These are phyloP conservation scores for Diutina siamensis DNA, from an alignment of 1,139 yeast genomes.

Conservation along the genomic window DNA sequence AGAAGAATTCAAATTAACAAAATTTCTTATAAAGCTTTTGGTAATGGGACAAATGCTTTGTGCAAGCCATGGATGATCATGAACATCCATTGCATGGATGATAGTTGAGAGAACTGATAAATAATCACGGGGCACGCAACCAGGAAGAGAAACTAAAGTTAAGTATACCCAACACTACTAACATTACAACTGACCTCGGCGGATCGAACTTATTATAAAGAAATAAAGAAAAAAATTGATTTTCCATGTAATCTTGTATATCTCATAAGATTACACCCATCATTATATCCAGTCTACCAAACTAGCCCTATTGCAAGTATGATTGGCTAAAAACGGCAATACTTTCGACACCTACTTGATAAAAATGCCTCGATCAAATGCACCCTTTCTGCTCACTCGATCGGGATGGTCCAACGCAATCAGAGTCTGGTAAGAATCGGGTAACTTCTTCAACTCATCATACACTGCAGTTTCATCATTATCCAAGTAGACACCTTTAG, in stretches of 20 bases:
- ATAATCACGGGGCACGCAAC: background rate
- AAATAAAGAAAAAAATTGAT: no score
- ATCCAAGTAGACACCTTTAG: constrained; percentile 35
- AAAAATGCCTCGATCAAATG: constrained; percentile 22
- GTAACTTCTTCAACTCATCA: constrained; percentile 39
- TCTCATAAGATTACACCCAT: no score
- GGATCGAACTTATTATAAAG: no score
- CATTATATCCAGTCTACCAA: no score
- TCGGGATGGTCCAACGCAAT: constrained; percentile 86
- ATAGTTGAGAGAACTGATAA: no score
- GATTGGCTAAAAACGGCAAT: no score
- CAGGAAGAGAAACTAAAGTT: no score
- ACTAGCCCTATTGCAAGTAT: no score
- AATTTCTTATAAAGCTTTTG: background rate
- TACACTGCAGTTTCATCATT: constrained; percentile 41
- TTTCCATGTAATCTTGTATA: no score
- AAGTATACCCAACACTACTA: no score
- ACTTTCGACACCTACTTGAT: background rate
- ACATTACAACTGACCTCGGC: no score
- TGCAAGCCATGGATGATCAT: background rate
- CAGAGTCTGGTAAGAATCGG: constrained; percentile 20
- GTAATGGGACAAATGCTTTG: background rate
- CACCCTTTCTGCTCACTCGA: constrained; percentile 39
- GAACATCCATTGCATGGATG: background rate
- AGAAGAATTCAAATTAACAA: background rate